Percentiles rank a stretch among this genome's conserved stretches.
These are phyloP conservation scores for Erodium moschatum DNA, from an alignment of 441 rosid genomes.

Conservation along the genomic window DNA sequence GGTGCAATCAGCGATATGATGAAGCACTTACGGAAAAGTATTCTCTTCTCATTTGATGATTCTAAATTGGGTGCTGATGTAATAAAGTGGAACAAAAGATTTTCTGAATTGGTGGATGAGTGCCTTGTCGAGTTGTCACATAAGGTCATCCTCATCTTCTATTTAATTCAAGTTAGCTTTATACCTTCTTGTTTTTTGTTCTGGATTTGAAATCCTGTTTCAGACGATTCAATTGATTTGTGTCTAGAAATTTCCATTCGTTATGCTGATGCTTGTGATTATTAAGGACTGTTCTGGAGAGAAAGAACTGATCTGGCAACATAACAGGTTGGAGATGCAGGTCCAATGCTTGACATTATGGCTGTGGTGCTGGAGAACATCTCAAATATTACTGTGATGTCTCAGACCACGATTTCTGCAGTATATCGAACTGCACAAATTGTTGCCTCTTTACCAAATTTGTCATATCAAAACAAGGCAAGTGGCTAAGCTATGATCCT, in stretches of 20 bases:
- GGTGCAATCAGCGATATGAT: constrained; percentile 67
- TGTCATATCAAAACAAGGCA: constrained; percentile 77
- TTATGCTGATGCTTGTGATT: no score
- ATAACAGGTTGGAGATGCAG: constrained; percentile 84
- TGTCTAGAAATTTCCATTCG: constrained; percentile 4
- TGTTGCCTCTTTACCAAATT: constrained; percentile 70
- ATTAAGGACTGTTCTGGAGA: no score
- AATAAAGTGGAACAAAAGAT: constrained; percentile 49
- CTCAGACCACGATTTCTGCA: constrained; percentile 64
- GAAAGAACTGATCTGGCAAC: constrained; percentile 20
- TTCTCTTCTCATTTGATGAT: constrained; percentile 70
- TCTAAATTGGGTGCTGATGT: constrained; percentile 49
- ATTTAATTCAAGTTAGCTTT: not conserved
- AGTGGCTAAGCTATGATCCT: constrained; percentile 16
- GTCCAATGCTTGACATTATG: constrained; percentile 82
- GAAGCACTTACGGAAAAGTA: constrained; percentile 70
- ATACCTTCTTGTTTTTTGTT: constrained; percentile 12
- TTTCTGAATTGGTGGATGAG: constrained; percentile 65
- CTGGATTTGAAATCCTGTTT: constrained; percentile 11
- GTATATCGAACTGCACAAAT: constrained; percentile 89
- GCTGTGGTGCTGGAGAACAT: constrained; percentile 86
- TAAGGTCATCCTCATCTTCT: constrained; percentile 45
- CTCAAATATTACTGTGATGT: constrained; percentile 57
- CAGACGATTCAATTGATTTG: not conserved
- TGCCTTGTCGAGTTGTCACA: constrained; percentile 63